Percentiles rank a stretch among this genome's conserved stretches.
phyloP scores from a whole-genome alignment of 306 rosid species.

The Gastrolobium villosum region DNA sequence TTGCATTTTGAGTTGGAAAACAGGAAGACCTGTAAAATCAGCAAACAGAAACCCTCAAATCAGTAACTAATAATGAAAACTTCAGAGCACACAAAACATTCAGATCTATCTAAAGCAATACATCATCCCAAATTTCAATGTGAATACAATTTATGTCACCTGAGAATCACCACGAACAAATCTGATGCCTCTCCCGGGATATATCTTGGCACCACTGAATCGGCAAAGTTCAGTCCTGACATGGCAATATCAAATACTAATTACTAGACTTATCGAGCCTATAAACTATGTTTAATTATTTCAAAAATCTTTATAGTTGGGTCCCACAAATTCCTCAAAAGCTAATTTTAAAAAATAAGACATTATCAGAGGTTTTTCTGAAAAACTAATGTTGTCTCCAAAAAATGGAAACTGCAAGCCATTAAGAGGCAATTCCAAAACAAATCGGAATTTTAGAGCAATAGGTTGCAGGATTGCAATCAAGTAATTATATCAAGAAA shows the following conservation, averaged over 20 bases:
- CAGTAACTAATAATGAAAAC: background rate
- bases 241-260: slow-evolving; percentile 25
- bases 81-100: background rate
- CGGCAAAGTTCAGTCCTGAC: slow-evolving; percentile 90
- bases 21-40: slow-evolving; percentile 67
- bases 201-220: slow-evolving; percentile 91
- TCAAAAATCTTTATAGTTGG: background rate
- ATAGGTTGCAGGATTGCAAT: background rate
- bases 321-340: background rate
- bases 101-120: background rate
- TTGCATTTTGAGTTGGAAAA: slow-evolving; percentile 86
- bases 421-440: background rate
- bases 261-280: background rate
- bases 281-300: background rate
- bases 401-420: background rate
- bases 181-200: slow-evolving; percentile 89
- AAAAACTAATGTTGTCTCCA: background rate
- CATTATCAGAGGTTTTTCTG: background rate
- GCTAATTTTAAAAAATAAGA: background rate
- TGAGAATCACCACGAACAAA: slow-evolving; percentile 89
- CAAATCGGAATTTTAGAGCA: background rate
- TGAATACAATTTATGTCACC: slow-evolving; percentile 48
- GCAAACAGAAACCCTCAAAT: background rate
- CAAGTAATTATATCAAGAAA: background rate
- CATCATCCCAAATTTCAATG: background rate